Conservation (phyloP, 106 monocot genomes). For the Hemerocallis citrina region DNA sequence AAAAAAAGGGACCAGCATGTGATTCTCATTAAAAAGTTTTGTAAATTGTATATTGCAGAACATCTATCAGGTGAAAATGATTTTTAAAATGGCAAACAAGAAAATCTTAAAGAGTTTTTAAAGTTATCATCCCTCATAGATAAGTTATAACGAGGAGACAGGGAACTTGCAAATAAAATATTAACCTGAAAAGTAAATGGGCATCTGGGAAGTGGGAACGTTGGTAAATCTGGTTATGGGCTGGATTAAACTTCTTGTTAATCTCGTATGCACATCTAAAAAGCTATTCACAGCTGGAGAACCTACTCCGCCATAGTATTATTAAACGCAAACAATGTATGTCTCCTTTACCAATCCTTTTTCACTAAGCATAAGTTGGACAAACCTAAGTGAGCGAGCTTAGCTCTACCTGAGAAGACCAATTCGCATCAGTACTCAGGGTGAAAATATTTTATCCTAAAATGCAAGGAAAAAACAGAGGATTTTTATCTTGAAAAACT, state of each 20-base stretch:
- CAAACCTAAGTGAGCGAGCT: neutral
- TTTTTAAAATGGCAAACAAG: neutral
- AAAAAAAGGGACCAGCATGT: conserved; percentile 6
- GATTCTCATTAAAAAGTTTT: conserved; percentile 1
- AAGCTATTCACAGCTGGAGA: too few relatives aligned
- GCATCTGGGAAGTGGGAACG: too few relatives aligned
- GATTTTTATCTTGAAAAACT: neutral
- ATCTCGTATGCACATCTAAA: too few relatives aligned
- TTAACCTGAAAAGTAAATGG: too few relatives aligned
- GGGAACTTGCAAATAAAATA: too few relatives aligned
- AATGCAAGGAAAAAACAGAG: neutral
- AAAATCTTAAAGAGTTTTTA: neutral
- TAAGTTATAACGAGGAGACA: too few relatives aligned
- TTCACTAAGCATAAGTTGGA: neutral
- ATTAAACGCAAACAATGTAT: too few relatives aligned
- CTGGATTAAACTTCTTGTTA: too few relatives aligned
- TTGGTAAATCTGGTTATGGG: too few relatives aligned
- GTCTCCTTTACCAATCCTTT: too few relatives aligned
- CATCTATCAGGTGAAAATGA: neutral
- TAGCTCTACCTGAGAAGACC: neutral
- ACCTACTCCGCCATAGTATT: too few relatives aligned
- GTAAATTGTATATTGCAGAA: neutral
- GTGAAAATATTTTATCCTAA: neutral
- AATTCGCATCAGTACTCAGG: neutral
- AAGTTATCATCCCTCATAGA: too few relatives aligned